Evolutionary conservation across 2,329 filamentous ascomycete genomes (phyloP).

Genomic region (Cercospora sp.): DNA sequence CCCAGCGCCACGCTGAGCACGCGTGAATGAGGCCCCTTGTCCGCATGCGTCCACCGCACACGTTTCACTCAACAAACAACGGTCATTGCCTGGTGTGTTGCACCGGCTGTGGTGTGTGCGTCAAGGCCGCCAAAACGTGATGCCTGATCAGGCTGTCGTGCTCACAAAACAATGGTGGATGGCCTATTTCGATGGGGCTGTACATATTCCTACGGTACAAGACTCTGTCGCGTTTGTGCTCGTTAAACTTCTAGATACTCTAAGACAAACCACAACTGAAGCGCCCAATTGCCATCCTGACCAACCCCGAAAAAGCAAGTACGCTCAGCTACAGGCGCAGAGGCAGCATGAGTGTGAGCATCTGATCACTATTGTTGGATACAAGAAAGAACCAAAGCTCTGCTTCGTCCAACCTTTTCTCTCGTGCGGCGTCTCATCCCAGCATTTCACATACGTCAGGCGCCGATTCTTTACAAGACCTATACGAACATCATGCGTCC

Average conservation of each 20-base stretch:
- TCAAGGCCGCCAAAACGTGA: background rate
- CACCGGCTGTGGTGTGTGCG: background rate
- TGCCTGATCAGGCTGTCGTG: background rate
- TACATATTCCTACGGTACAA: background rate
- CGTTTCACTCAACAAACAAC: background rate
- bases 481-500: constrained; percentile 27
- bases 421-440: background rate
- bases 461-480: background rate
- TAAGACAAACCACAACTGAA: background rate
- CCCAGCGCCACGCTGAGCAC: background rate
- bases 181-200: background rate
- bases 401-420: background rate
- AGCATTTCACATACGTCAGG: background rate
- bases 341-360: background rate
- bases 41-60: background rate
- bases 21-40: background rate
- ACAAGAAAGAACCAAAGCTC: background rate
- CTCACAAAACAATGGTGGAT: background rate
- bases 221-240: background rate
- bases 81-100: background rate
- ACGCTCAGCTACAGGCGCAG: background rate
- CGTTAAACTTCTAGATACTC: background rate
- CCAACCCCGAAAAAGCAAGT: background rate
- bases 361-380: background rate
- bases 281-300: background rate